phyloP scores from a whole-genome alignment of 2,329 filamentous ascomycete species.

The Penicillium sp. region DNA sequence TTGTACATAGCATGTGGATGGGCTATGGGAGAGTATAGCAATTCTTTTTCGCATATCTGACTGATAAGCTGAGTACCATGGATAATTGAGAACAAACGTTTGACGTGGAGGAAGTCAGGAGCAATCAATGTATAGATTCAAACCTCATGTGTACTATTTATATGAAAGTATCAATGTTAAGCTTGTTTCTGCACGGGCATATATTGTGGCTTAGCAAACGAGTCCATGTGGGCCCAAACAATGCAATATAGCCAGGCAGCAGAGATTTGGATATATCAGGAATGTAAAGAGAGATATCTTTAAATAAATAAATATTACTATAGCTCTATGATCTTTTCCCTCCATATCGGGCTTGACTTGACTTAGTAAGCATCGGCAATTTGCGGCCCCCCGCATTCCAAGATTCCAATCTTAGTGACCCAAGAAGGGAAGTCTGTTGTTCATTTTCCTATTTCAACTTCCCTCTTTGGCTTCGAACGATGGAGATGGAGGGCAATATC shows the following conservation, averaged over 20 bases:
- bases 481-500: slow-evolving; percentile 12
- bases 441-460: slow-evolving; percentile 3
- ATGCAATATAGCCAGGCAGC: background rate
- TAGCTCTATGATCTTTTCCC: background rate
- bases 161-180: background rate
- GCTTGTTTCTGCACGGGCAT: background rate
- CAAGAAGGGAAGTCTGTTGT: slow-evolving; percentile 9
- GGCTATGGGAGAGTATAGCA: background rate
- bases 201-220: background rate
- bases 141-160: background rate
- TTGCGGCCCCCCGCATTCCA: background rate
- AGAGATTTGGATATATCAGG: background rate
- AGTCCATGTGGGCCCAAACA: background rate
- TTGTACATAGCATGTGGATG: background rate
- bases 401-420: background rate
- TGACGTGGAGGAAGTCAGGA: background rate
- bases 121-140: background rate
- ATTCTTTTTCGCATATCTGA: background rate
- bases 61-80: background rate
- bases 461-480: background rate
- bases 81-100: background rate
- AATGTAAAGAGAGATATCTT: background rate
- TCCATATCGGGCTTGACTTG: background rate
- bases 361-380: slow-evolving; percentile 1
- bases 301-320: background rate